Evolutionary conservation across 192 early-diverging fungal species (phyloP), one percentile per base, ranked within the genome.

Genomic region (Umbelopsis vinacea): DNA sequence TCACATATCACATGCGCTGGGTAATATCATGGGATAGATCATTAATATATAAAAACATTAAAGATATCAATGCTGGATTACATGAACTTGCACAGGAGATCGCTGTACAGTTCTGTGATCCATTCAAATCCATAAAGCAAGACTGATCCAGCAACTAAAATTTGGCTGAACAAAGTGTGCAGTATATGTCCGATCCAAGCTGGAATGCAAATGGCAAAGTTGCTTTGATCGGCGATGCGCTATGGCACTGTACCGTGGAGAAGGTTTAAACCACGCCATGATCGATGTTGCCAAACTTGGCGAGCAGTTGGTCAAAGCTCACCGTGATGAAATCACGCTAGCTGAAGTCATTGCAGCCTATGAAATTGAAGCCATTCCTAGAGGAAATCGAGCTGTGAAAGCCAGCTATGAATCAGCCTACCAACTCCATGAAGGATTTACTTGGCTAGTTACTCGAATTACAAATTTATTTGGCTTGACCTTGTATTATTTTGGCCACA

Each of bases 231-330:
- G 73, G 73, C 11, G 73, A 74, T 43, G 68, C 68, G 24, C 68
- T 11, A 70, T 69, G 68, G 69, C 68, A 12, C 68, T 54, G 40
- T 74, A 47, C 23, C 19, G 53, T 1, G 73, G 73, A 4, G 73
- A 74, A 50, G 73, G 73, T 35, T 40, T 68, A 38, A 74, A 74
- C 23, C 73, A 74, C 23, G 73, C 73, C 0, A 70, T 74, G 15
- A 23, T 74, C 10, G 73, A 74, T 63, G 19, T 68, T 14, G 73
- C 46, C 26, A 43, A 47, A n/a, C 43, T 74, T 15, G 73, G 53
- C 7, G 43, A 15, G 19, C 70, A 71, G 35, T 22, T 71, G 52
- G 70, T 22, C 33, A 29, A 46, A 46, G 38, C 43, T 2, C 29
- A 71, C 24, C 35, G n/a, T 11, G 54, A 45, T 29, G 40, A 71